Conservation (phyloP, 2,329 filamentous ascomycete species). For the Penicillium sclerotigenum region DNA sequence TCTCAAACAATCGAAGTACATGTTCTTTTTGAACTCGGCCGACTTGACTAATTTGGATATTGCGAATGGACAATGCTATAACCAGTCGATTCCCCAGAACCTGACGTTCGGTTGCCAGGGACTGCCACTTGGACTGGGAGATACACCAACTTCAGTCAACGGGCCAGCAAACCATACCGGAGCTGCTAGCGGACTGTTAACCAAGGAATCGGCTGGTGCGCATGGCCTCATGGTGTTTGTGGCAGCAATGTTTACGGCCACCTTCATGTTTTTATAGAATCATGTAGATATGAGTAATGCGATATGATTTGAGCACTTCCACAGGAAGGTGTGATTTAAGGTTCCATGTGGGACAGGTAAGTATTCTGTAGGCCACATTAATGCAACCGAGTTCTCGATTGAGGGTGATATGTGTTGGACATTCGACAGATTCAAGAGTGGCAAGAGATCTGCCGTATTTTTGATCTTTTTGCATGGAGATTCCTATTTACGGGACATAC, state of each 20-base stretch:
- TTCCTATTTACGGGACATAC: too few species aligned
- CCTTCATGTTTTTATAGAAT: conserved; percentile 13
- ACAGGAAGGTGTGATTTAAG: too few species aligned
- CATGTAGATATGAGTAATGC: conserved; percentile 3
- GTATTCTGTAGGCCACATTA: too few species aligned
- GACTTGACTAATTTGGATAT: conserved; percentile 67
- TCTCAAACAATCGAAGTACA: conserved; percentile 65
- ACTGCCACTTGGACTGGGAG: conserved; percentile 13
- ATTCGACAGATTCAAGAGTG: too few species aligned
- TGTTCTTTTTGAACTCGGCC: conserved; percentile 74
- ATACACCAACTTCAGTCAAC: conserved; percentile 9
- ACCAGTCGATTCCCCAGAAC: conserved; percentile 63
- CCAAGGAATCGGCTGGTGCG: background rate
- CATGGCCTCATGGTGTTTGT: conserved; percentile 5
- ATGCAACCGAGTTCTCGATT: too few species aligned
- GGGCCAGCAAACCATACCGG: conserved; percentile 17
- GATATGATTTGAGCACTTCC: too few species aligned
- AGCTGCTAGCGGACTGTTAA: conserved; percentile 9
- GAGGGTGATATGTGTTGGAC: too few species aligned
- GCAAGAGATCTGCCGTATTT: too few species aligned
- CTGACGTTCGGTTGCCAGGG: conserved; percentile 68
- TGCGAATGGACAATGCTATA: conserved; percentile 64
- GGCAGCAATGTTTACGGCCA: conserved; percentile 4
- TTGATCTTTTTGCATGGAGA: too few species aligned
- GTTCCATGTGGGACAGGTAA: too few species aligned